Conservation (phyloP, 352 stramenopile species). For the Phytophthora parvispora region DNA sequence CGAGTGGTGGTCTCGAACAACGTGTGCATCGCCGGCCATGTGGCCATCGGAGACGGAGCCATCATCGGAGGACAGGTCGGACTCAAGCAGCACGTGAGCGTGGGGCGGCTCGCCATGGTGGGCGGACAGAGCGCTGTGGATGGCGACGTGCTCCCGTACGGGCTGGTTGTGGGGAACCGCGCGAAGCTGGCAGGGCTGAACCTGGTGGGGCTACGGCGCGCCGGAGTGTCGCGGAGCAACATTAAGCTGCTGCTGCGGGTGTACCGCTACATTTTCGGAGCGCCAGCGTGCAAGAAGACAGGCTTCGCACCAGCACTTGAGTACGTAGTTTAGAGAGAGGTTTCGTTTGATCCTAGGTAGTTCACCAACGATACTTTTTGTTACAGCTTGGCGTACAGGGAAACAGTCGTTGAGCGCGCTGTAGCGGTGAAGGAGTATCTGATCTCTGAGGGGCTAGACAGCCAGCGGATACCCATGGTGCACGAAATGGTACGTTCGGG, state of each 20-base stretch:
- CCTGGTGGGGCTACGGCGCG: slow-evolving; percentile 74
- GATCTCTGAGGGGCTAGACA: slow-evolving; percentile 45
- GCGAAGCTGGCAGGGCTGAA: slow-evolving; percentile 84
- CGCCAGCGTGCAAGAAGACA: slow-evolving; percentile 59
- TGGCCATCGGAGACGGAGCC: slow-evolving; percentile 77
- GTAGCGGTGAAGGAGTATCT: slow-evolving; percentile 68
- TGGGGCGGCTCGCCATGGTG: slow-evolving; percentile 82
- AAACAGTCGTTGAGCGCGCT: slow-evolving; percentile 65
- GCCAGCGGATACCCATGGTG: slow-evolving; percentile 47
- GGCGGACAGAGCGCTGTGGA: slow-evolving; percentile 87
- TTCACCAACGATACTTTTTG: slow-evolving; percentile 2
- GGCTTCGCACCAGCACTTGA: slow-evolving; percentile 80
- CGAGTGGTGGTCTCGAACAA: slow-evolving; percentile 88
- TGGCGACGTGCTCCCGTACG: slow-evolving; percentile 84
- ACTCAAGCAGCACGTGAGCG: slow-evolving; percentile 80
- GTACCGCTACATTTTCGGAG: slow-evolving; percentile 84
- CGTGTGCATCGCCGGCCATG: slow-evolving; percentile 84
- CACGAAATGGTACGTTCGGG: slow-evolving; percentile 64
- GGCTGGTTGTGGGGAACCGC: slow-evolving; percentile 77
- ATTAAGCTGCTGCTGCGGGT: slow-evolving; percentile 85
- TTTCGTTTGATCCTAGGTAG: not conserved
- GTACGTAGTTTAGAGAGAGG: slow-evolving; percentile 44
- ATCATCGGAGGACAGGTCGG: slow-evolving; percentile 85
- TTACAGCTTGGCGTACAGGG: slow-evolving; percentile 58
- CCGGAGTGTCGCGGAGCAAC: slow-evolving; percentile 63